Evolutionary conservation across 2,329 filamentous ascomycete species (phyloP).

Genomic region (Colletotrichum sp.): DNA sequence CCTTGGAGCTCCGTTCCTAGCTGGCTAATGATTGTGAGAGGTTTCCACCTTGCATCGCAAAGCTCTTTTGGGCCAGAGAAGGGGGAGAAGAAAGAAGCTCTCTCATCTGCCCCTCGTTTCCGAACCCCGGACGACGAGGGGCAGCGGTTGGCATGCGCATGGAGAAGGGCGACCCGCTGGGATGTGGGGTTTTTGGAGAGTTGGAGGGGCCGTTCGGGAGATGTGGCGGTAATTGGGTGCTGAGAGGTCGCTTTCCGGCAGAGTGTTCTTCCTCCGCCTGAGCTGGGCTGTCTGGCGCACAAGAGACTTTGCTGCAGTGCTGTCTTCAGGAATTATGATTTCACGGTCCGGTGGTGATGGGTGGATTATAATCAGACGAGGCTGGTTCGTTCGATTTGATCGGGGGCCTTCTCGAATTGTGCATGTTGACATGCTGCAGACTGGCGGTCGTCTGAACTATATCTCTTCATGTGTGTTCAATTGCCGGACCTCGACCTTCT

Average conservation of each 20-base stretch:
- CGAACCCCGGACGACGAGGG: conserved; percentile 19
- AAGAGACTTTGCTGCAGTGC: background rate
- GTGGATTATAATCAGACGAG: background rate
- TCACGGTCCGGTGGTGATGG: background rate
- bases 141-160: conserved; percentile 1
- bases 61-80: background rate
- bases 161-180: background rate
- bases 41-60: background rate
- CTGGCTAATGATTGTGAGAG: background rate
- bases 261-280: conserved; percentile 12
- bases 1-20: background rate
- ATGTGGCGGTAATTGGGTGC: conserved; percentile 18
- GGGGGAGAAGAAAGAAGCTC: background rate
- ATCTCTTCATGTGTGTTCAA: no score
- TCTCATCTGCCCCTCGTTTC: conserved; percentile 11
- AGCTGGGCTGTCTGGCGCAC: background rate
- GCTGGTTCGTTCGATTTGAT: background rate
- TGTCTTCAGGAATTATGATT: background rate
- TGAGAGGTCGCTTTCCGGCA: background rate
- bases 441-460: no score
- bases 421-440: no score
- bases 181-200: background rate
- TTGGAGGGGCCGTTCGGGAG: conserved; percentile 14
- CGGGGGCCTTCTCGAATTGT: background rate
- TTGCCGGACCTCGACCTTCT: no score